These are phyloP conservation scores for slime mould (Dictyostelium discoideum) DNA, from an alignment of 78 protist genomes.

Conservation along the genomic window DNA sequence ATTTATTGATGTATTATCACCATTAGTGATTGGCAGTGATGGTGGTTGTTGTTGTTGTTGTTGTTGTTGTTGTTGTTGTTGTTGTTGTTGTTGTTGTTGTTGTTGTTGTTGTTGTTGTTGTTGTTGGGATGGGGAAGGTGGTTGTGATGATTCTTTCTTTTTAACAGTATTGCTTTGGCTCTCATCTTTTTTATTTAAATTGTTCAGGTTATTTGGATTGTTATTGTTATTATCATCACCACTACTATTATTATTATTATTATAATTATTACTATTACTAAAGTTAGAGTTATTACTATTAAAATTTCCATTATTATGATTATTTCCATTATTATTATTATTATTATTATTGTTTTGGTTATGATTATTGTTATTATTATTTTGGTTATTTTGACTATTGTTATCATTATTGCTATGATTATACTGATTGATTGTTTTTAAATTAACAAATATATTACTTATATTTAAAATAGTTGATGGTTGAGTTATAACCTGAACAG, in stretches of 20 bases:
- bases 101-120: background rate
- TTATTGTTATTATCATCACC: slow-evolving; percentile 22
- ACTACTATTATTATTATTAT: background rate
- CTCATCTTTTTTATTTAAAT: background rate
- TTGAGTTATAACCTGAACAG: background rate
- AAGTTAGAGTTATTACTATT: background rate
- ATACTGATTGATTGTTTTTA: background rate
- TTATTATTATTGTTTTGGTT: background rate
- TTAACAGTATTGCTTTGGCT: background rate
- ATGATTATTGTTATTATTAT: background rate
- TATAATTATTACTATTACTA: background rate
- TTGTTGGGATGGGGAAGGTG: background rate
- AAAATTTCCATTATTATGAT: background rate
- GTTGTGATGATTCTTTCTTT: background rate
- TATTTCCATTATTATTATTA: background rate
- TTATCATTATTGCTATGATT: background rate
- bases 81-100: too few relatives aligned
- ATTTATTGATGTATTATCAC: background rate
- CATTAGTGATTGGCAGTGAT: background rate
- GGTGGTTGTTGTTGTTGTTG: background rate
- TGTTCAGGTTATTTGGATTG: background rate
- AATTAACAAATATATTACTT: background rate
- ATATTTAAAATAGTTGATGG: background rate
- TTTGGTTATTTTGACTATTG: background rate
- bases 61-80: too few relatives aligned